Conservation (phyloP, 2,329 filamentous ascomycete genomes). For the Cryoendolithus antarcticus region DNA sequence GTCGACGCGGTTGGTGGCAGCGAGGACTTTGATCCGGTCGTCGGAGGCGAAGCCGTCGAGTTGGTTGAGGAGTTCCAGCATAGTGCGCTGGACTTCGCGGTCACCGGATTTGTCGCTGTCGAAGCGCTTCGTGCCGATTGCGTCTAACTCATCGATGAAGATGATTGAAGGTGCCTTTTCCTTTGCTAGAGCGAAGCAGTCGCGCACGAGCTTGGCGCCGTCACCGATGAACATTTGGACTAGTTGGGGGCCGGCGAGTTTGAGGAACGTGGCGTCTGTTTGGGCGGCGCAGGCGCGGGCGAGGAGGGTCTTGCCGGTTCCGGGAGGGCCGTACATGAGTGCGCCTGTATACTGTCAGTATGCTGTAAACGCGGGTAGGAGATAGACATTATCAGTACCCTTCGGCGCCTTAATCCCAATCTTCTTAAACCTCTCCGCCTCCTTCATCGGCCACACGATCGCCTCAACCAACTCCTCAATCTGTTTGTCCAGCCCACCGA, state of each 20-base stretch:
- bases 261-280: constrained; percentile 96
- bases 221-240: constrained; percentile 99
- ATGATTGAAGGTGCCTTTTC: constrained; percentile 99
- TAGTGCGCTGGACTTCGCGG: constrained; percentile 95
- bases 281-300: constrained; percentile 94
- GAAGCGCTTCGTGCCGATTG: constrained; percentile 91
- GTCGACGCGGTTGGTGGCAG: constrained; percentile 96
- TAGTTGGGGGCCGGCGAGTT: constrained; percentile 91
- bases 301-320: constrained; percentile 82
- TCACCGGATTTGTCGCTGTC: constrained; percentile 92
- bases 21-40: constrained; percentile 97
- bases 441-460: constrained; percentile 99
- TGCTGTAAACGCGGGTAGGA: not conserved
- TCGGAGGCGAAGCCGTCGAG: constrained; percentile 96
- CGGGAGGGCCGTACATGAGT: constrained; percentile 91
- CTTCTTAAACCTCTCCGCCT: constrained; percentile 98
- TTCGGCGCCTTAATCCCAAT: constrained; percentile 99
- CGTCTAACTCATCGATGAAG: constrained; percentile 99
- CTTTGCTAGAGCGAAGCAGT: constrained; percentile 94
- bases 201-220: constrained; percentile 90
- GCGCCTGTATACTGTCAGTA: constrained; percentile 49
- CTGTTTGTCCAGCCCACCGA: constrained; percentile 95
- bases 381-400: constrained; percentile 43
- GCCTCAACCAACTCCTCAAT: constrained; percentile 98
- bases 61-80: constrained; percentile 97